These are phyloP conservation scores for Claviceps sp. DNA, from an alignment of 2,329 filamentous ascomycete genomes.

Conservation along the genomic window DNA sequence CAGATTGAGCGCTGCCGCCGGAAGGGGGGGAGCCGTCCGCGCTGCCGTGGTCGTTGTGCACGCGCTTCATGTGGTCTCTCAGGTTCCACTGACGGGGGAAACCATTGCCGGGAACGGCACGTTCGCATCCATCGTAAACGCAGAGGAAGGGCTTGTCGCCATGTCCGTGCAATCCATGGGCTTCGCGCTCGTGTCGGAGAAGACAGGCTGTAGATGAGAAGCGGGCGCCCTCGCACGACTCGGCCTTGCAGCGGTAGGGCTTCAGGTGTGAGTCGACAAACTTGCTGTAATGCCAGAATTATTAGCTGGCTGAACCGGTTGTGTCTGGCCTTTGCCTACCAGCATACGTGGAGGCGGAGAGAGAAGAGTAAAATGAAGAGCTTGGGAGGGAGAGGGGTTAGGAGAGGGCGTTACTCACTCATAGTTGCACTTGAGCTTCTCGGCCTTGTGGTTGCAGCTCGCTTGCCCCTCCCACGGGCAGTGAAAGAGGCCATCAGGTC, in stretches of 20 bases:
- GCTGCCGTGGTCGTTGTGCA: conserved; percentile 54
- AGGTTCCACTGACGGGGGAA: conserved; percentile 95
- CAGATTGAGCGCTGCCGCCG: conserved; percentile 16
- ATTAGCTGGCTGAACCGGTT: too few relatives aligned
- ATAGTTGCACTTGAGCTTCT: conserved; percentile 98
- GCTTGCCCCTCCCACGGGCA: conserved; percentile 69
- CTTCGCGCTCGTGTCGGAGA: conserved; percentile 87
- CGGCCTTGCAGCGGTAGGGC: conserved; percentile 86
- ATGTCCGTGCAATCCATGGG: conserved; percentile 89
- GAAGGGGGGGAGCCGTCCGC: conserved; percentile 27
- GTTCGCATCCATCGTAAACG: conserved; percentile 76
- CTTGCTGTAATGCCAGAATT: conserved; percentile 47
- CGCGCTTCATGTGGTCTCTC: conserved; percentile 91
- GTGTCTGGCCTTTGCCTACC: too few relatives aligned
- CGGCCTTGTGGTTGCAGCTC: conserved; percentile 75
- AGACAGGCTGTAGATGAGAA: conserved; percentile 95
- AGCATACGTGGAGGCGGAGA: neutral
- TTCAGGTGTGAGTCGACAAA: conserved; percentile 94
- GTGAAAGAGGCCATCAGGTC: conserved; percentile 73
- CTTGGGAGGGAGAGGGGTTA: conserved; percentile 6
- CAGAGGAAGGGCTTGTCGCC: conserved; percentile 87
- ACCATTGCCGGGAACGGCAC: conserved; percentile 67
- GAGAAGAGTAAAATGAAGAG: neutral
- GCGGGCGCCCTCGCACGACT: conserved; percentile 68
- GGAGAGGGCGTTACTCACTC: conserved; percentile 50